phyloP scores from a whole-genome alignment of 2,329 filamentous ascomycete genomes.

The Fusarium dimerum region DNA sequence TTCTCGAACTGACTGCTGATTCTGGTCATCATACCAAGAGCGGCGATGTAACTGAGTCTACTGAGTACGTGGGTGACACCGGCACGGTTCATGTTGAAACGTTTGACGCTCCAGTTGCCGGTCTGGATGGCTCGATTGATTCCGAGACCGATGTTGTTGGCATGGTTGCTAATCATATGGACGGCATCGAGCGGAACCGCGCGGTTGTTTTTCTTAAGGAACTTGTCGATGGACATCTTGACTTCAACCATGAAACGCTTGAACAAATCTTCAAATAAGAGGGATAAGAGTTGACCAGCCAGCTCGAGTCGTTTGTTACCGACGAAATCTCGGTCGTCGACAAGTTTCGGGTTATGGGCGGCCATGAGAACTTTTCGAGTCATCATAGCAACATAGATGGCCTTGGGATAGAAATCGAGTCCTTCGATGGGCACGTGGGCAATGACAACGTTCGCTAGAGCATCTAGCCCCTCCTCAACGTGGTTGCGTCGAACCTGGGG shows the following conservation, averaged over 20 bases:
- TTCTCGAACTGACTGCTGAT: conserved; percentile 99
- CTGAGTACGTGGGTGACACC: conserved; percentile 96
- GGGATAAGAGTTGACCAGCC: conserved; percentile 88
- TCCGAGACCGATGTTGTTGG: conserved; percentile 84
- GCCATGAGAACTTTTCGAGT: conserved; percentile 94
- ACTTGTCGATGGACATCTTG: conserved; percentile 93
- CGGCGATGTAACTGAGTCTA: conserved; percentile 92
- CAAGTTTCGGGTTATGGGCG: conserved; percentile 81
- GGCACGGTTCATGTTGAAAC: conserved; percentile 97
- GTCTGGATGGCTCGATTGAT: conserved; percentile 97
- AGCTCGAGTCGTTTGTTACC: conserved; percentile 96
- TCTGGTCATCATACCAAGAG: conserved; percentile 98
- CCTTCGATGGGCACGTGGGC: conserved; percentile 91
- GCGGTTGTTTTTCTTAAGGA: conserved; percentile 88
- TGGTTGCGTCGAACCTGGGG: conserved; percentile 70
- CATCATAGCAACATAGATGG: conserved; percentile 96
- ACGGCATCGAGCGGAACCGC: conserved; percentile 87
- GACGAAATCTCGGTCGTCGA: conserved; percentile 96
- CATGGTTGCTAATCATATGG: conserved; percentile 79
- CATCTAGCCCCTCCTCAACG: conserved; percentile 89
- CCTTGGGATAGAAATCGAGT: conserved; percentile 95
- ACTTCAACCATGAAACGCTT: conserved; percentile 90
- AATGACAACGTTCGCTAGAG: conserved; percentile 87
- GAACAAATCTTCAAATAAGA: conserved; percentile 97
- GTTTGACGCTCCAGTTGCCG: conserved; percentile 96